phyloP scores from a whole-genome alignment of 352 stramenopile genomes.

The Thraustochytrium sp. region DNA sequence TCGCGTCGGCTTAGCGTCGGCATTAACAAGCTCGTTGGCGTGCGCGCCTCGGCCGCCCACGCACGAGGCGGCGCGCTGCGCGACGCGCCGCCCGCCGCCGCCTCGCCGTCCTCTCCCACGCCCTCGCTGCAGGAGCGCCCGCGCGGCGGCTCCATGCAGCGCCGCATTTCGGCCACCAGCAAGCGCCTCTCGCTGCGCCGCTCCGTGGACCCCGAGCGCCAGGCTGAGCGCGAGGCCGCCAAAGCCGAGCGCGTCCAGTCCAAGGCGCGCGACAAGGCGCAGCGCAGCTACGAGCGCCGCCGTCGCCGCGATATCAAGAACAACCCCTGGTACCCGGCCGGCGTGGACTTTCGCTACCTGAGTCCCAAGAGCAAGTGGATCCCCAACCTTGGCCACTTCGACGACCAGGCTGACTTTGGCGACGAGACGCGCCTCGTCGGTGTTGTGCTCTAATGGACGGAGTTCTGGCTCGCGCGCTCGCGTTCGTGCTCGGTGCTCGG shows the following conservation, averaged over 20 bases:
- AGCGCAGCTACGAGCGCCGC: background rate
- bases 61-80: background rate
- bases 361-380: slow-evolving; percentile 1
- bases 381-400: background rate
- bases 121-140: background rate
- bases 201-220: background rate
- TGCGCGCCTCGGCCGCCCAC: background rate
- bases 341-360: slow-evolving; percentile 28
- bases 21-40: slow-evolving; percentile 6
- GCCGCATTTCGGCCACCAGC: background rate
- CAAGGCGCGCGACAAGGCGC: slow-evolving; percentile 4
- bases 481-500: no score
- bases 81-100: background rate
- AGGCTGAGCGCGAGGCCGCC: background rate
- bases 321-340: slow-evolving; percentile 27
- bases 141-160: background rate
- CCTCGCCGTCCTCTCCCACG: background rate
- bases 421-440: slow-evolving; percentile 29
- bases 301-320: slow-evolving; percentile 8
- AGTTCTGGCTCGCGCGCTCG: no score
- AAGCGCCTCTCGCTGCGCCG: slow-evolving; percentile 18
- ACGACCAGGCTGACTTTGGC: background rate
- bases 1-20: background rate
- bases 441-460: background rate
- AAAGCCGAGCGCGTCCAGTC: background rate